Percentiles rank a stretch among this genome's conserved stretches.
Evolutionary conservation across 768 basidiomycete genomes (phyloP).

Genomic region (Boletus sp.): DNA sequence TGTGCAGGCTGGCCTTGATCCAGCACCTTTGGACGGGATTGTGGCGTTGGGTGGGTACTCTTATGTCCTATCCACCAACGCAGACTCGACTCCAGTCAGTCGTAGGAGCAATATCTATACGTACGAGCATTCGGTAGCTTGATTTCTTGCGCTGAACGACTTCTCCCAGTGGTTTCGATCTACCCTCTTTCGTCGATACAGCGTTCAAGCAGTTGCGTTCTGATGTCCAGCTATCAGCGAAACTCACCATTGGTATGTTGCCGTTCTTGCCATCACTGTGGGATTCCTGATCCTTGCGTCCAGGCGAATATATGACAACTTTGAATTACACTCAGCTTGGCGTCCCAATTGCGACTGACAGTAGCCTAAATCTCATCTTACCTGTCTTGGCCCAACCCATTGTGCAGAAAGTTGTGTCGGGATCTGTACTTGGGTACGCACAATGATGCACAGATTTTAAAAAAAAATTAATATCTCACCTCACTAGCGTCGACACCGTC

Average conservation of each 20-base stretch:
- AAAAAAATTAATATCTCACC: not conserved
- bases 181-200: constrained; percentile 58
- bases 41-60: constrained; percentile 65
- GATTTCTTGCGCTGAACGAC: not conserved
- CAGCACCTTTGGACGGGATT: constrained; percentile 63
- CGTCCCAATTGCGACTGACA: constrained; percentile 60
- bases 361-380: constrained; percentile 59
- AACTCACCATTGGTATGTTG: constrained; percentile 53
- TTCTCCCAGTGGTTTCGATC: constrained; percentile 51
- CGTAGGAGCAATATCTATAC: constrained; percentile 52
- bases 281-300: constrained; percentile 3
- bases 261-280: not conserved
- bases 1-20: constrained; percentile 58
- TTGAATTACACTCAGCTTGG: constrained; percentile 57
- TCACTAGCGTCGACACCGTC: constrained; percentile 52
- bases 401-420: constrained; percentile 67
- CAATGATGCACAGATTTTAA: not conserved
- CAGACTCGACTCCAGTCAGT: constrained; percentile 32
- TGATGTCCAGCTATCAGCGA: constrained; percentile 56
- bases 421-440: constrained; percentile 52
- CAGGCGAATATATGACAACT: constrained; percentile 63
- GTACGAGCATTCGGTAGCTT: constrained; percentile 30
- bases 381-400: constrained; percentile 72
- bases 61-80: constrained; percentile 41
- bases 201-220: constrained; percentile 66